A percentile compares a stretch with the other conserved stretches of the same genome.
These are phyloP conservation scores for Arxiozyma telluris DNA, from an alignment of 1,139 yeast species.

Conservation along the genomic window DNA sequence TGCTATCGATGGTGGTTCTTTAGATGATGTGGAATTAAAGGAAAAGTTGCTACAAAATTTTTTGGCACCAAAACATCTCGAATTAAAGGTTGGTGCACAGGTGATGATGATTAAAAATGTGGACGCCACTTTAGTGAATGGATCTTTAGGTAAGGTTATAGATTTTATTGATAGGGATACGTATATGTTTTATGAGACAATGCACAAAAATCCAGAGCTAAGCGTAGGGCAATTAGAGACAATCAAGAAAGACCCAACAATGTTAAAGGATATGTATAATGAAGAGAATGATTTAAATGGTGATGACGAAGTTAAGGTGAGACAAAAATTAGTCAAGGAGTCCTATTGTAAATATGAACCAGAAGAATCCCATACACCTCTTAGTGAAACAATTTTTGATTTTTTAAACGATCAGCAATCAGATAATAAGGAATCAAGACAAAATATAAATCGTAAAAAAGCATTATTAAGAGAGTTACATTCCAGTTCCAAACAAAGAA, in stretches of 20 bases:
- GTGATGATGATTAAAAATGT: slow-evolving; percentile 93
- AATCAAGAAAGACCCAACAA: slow-evolving; percentile 14
- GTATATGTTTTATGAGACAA: slow-evolving; percentile 33
- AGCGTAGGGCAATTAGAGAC: slow-evolving; percentile 10
- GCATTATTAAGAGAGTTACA: slow-evolving; percentile 34
- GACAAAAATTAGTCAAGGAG: slow-evolving; percentile 19
- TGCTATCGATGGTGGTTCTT: slow-evolving; percentile 57
- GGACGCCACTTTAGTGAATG: slow-evolving; percentile 83
- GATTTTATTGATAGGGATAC: slow-evolving; percentile 61
- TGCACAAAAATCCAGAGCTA: slow-evolving; percentile 2
- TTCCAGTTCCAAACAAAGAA: slow-evolving; percentile 32
- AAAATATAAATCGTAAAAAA: slow-evolving; percentile 34
- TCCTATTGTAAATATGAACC: slow-evolving; percentile 15
- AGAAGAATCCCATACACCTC: slow-evolving; percentile 13
- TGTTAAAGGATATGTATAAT: slow-evolving; percentile 14
- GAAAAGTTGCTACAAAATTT: slow-evolving; percentile 48
- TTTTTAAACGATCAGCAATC: slow-evolving; percentile 37
- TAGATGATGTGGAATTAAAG: slow-evolving; percentile 39
- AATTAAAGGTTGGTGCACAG: slow-evolving; percentile 75
- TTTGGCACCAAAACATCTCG: slow-evolving; percentile 57
- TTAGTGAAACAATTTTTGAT: slow-evolving; percentile 41
- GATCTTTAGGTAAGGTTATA: slow-evolving; percentile 78
- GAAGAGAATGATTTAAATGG: slow-evolving; percentile 14
- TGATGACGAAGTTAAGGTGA: slow-evolving; percentile 9
- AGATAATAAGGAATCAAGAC: slow-evolving; percentile 25